A percentile compares a stretch with the other conserved stretches of the same genome.
Evolutionary conservation across 2,329 filamentous ascomycete species (phyloP).

Genomic region (Ceratocystis alfenasii): DNA sequence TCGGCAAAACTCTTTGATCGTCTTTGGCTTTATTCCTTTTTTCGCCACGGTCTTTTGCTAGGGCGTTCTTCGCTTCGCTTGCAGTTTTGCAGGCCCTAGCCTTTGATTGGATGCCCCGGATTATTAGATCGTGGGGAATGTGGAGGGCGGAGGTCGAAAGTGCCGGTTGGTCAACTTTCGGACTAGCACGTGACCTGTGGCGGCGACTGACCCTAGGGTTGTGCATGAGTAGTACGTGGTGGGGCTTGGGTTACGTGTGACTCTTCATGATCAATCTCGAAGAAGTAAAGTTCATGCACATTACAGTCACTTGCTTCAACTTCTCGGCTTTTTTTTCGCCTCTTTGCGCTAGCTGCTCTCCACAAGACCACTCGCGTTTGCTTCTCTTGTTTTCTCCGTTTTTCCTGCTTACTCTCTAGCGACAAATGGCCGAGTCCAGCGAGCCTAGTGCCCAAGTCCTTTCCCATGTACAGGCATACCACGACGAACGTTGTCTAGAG

Average conservation of each 20-base stretch:
- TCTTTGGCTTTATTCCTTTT: not conserved
- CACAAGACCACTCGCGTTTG: not conserved
- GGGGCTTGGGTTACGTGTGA: not conserved
- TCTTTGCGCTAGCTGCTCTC: not conserved
- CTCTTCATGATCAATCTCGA: not conserved
- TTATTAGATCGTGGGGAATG: not conserved
- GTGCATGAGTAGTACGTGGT: no score
- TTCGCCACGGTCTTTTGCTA: not conserved
- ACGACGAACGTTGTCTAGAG: slow-evolving; percentile 24
- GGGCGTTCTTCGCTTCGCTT: not conserved
- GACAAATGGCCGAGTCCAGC: slow-evolving; percentile 15
- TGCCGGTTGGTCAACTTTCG: not conserved
- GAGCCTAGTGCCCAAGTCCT: slow-evolving; percentile 23
- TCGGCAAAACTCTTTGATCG: no score
- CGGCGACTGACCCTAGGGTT: not conserved
- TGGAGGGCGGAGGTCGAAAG: not conserved
- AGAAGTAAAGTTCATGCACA: not conserved
- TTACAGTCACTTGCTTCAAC: no score
- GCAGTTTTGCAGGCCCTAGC: not conserved
- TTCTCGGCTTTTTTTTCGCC: not conserved
- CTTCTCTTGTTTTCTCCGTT: not conserved
- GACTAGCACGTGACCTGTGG: not conserved
- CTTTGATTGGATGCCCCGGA: not conserved
- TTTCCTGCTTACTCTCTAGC: not conserved
- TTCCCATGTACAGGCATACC: slow-evolving; percentile 24